These are phyloP conservation scores for Prunus fruticosa DNA, from an alignment of 306 rosid species.

Conservation along the genomic window DNA sequence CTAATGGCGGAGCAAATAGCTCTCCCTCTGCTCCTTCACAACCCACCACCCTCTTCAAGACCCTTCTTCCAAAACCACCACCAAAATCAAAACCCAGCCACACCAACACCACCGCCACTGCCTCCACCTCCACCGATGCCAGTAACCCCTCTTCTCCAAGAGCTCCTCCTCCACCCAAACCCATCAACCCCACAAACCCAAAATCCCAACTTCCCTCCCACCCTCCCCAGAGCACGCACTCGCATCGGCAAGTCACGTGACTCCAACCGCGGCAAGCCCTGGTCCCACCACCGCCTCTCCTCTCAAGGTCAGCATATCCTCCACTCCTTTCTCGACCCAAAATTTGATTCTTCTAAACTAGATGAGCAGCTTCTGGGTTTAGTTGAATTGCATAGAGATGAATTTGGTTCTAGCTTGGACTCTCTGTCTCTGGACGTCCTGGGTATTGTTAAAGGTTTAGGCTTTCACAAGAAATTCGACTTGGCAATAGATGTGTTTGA, in stretches of 20 bases:
- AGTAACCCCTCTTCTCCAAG: slow-evolving; percentile 48
- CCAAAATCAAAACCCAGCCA: slow-evolving; percentile 27
- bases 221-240: slow-evolving; percentile 33
- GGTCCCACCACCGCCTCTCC: slow-evolving; percentile 62
- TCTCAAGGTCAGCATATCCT: slow-evolving; percentile 55
- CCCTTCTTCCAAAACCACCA: slow-evolving; percentile 31
- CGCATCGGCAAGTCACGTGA: slow-evolving; percentile 59
- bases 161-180: slow-evolving; percentile 30
- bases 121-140: slow-evolving; percentile 28
- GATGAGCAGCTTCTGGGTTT: slow-evolving; percentile 31
- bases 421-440: slow-evolving; percentile 50
- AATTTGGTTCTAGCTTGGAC: slow-evolving; percentile 7
- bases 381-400: slow-evolving; percentile 25
- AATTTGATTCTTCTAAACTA: slow-evolving; percentile 32
- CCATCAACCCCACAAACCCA: slow-evolving; percentile 12
- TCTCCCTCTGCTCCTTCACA: slow-evolving; percentile 56
- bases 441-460: slow-evolving; percentile 61
- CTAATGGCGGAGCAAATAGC: slow-evolving; percentile 55
- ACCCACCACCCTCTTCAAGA: slow-evolving; percentile 43
- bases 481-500: slow-evolving; percentile 61
- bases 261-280: slow-evolving; percentile 77
- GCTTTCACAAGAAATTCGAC: slow-evolving; percentile 50
- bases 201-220: slow-evolving; percentile 16
- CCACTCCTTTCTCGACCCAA: slow-evolving; percentile 38
- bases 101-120: slow-evolving; percentile 10